A percentile compares a stretch with the other conserved stretches of the same genome.
phyloP scores from a whole-genome alignment of 78 protist species.

The Protostelium mycophagum region DNA sequence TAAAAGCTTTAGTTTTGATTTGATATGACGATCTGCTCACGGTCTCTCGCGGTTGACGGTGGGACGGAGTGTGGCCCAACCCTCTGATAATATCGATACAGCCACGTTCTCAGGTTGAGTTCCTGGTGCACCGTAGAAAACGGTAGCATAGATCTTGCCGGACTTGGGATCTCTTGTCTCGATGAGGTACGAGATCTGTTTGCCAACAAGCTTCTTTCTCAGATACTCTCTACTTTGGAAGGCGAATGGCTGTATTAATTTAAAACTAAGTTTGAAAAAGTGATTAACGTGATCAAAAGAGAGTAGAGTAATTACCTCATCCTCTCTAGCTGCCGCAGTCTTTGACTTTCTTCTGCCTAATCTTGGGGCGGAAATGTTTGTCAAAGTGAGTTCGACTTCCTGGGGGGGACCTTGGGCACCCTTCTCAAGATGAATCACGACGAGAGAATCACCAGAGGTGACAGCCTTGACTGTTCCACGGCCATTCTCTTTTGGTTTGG shows the following conservation, averaged over 20 bases:
- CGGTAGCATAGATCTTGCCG: not conserved
- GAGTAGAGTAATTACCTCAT: slow-evolving; percentile 8
- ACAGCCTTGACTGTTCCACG: slow-evolving; percentile 51
- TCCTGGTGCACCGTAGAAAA: not conserved
- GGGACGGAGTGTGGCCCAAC: not conserved
- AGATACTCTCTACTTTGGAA: slow-evolving; percentile 47
- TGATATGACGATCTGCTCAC: not conserved
- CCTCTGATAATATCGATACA: not conserved
- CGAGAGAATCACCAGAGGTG: slow-evolving; percentile 45
- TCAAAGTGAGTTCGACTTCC: slow-evolving; percentile 18
- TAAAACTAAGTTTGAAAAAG: not conserved
- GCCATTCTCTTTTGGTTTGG: slow-evolving; percentile 22
- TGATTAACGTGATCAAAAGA: not conserved
- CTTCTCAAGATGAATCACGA: slow-evolving; percentile 30
- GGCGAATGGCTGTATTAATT: slow-evolving; percentile 37
- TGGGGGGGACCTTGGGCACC: not conserved
- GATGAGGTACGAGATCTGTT: slow-evolving; percentile 28
- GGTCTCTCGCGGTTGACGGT: not conserved
- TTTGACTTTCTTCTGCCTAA: slow-evolving; percentile 21
- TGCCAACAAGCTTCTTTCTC: slow-evolving; percentile 46
- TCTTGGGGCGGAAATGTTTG: slow-evolving; percentile 40
- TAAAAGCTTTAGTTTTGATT: too few species aligned
- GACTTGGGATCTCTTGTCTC: slow-evolving; percentile 9
- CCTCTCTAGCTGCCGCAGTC: slow-evolving; percentile 30
- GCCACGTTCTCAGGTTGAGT: not conserved